Evolutionary conservation across 371 early-diverging fungal genomes (phyloP).

Genomic region (Circinella minor): DNA sequence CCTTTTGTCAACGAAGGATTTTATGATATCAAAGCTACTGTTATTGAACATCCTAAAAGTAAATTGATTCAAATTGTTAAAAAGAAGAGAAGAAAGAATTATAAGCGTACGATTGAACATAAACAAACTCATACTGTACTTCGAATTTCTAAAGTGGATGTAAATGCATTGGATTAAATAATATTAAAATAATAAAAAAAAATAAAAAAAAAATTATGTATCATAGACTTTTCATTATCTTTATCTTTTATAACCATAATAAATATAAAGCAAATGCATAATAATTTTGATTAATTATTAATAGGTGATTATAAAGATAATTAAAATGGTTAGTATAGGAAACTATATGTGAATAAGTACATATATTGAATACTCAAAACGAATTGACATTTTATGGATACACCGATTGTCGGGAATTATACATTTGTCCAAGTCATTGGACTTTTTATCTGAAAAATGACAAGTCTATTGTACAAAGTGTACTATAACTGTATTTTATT

Average conservation of each 20-base stretch:
- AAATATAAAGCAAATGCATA: neutral
- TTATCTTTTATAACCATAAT: constrained; percentile 9
- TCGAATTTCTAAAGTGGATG: constrained; percentile 75
- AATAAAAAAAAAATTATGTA: constrained; percentile 3
- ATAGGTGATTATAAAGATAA: no score
- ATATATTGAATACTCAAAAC: neutral
- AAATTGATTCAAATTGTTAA: constrained; percentile 78
- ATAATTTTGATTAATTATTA: constrained; percentile 20
- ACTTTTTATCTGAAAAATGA: no score
- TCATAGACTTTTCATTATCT: constrained; percentile 2
- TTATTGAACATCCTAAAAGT: constrained; percentile 90
- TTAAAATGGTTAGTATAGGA: constrained; percentile 16
- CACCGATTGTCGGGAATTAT: no score
- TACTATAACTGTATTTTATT: no score
- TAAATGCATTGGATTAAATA: constrained; percentile 52
- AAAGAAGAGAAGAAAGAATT: constrained; percentile 90
- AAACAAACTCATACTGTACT: constrained; percentile 81
- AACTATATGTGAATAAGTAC: constrained; percentile 6
- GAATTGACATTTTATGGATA: neutral
- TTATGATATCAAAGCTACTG: constrained; percentile 82
- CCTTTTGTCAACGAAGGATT: constrained; percentile 81
- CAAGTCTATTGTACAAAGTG: no score
- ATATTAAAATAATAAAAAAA: neutral
- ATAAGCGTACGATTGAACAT: constrained; percentile 73
- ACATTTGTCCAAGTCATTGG: no score